Percentiles rank a stretch among this genome's conserved stretches.
phyloP scores from a whole-genome alignment of 108 stramenopile genomes.

The Cylindrotheca closterium region DNA sequence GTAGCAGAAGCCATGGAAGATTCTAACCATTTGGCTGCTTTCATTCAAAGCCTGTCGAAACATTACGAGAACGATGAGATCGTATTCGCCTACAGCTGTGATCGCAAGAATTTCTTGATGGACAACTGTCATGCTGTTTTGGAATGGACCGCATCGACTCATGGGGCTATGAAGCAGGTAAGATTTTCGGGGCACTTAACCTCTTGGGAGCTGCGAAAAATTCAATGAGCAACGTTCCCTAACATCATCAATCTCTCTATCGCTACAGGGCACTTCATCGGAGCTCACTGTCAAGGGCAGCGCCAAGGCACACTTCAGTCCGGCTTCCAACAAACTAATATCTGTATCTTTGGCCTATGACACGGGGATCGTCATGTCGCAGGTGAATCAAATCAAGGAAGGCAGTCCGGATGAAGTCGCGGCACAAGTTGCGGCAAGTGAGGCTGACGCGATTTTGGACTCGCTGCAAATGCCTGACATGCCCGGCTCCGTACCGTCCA shows the following conservation, averaged over 20 bases:
- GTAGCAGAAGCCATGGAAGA: constrained; percentile 70
- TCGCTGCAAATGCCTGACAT: constrained; percentile 63
- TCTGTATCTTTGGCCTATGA: constrained; percentile 69
- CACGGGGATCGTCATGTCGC: constrained; percentile 49
- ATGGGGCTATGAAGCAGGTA: constrained; percentile 45
- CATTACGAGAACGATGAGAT: constrained; percentile 22
- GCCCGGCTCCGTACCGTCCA: constrained; percentile 19
- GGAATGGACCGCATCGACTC: constrained; percentile 61
- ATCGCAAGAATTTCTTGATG: constrained; percentile 79
- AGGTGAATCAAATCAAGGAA: constrained; percentile 44
- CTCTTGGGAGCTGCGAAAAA: no score
- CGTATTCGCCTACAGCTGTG: constrained; percentile 54
- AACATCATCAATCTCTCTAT: constrained; percentile 5
- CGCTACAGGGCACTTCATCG: constrained; percentile 27
- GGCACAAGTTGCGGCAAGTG: constrained; percentile 46
- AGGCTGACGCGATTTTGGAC: constrained; percentile 78
- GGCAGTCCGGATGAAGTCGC: constrained; percentile 28
- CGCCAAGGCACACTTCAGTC: constrained; percentile 66
- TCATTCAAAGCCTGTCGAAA: constrained; percentile 55
- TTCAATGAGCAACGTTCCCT: no score
- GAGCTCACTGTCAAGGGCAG: constrained; percentile 63
- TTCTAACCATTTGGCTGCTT: constrained; percentile 44
- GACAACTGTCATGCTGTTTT: constrained; percentile 69
- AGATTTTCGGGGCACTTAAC: no score
- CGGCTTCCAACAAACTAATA: constrained; percentile 83